Evolutionary conservation across 768 basidiomycete genomes (phyloP).

Genomic region (Suillus variegatus): DNA sequence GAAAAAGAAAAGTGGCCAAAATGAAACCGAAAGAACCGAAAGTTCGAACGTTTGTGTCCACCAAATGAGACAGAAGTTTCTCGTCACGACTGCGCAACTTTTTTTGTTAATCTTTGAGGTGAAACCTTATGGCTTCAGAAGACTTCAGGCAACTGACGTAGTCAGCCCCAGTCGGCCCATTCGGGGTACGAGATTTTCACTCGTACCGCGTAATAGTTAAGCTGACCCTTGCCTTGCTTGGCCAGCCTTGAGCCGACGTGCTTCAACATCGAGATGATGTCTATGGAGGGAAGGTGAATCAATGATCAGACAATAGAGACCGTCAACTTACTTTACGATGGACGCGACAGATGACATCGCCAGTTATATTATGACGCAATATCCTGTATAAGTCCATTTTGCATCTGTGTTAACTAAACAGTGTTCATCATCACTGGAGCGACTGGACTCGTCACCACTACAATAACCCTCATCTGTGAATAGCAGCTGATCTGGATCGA

Average conservation of each 20-base stretch:
- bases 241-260: not conserved
- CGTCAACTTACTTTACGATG: not conserved
- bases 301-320: not conserved
- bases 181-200: not conserved
- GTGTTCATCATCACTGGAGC: not conserved
- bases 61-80: not conserved
- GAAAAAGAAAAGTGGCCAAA: not conserved
- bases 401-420: slow-evolving; percentile 14
- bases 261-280: not conserved
- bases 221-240: not conserved
- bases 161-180: too few species aligned
- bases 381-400: slow-evolving; percentile 14
- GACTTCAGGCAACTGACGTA: too few species aligned
- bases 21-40: not conserved
- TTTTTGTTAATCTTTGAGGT: too few species aligned
- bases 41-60: not conserved
- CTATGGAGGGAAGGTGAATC: not conserved
- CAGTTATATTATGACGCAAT: slow-evolving; percentile 4
- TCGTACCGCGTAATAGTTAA: not conserved
- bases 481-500: not conserved
- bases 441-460: not conserved
- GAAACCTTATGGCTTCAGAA: too few species aligned
- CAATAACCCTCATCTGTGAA: not conserved
- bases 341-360: not conserved
- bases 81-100: too few species aligned